These are phyloP conservation scores for Mycena sp. DNA, from an alignment of 1,284 basidiomycete genomes.

Conservation along the genomic window DNA sequence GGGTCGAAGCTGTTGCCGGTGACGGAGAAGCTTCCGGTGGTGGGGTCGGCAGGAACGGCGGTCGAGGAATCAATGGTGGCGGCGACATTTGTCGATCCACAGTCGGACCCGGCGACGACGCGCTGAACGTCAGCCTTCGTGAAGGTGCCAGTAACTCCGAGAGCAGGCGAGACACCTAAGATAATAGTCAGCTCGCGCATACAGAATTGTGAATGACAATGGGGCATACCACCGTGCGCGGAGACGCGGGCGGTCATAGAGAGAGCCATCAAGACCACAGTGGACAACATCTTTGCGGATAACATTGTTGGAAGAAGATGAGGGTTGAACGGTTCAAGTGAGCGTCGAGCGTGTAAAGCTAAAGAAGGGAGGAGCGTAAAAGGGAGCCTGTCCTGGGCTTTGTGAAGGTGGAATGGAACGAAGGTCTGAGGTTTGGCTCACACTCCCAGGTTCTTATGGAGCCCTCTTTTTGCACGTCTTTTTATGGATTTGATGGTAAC, in stretches of 20 bases:
- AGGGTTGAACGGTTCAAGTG: neutral
- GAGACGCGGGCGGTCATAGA: conserved; percentile 7
- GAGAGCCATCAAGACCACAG: conserved; percentile 3
- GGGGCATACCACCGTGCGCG: conserved; percentile 5
- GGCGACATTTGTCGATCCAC: conserved; percentile 28
- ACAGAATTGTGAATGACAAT: neutral
- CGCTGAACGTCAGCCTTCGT: conserved; percentile 29
- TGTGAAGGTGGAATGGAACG: conserved; percentile 2
- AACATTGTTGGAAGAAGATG: neutral
- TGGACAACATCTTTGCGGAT: conserved; percentile 2
- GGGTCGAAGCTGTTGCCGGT: conserved; percentile 32
- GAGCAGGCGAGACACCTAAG: conserved; percentile 19
- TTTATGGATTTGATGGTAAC: too few species aligned
- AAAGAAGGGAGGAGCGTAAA: conserved; percentile 5
- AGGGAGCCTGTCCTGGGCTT: conserved; percentile 11
- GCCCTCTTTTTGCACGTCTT: too few species aligned
- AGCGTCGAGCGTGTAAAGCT: conserved; percentile 8
- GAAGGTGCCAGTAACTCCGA: conserved; percentile 28
- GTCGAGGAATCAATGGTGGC: conserved; percentile 31
- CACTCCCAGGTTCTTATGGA: neutral
- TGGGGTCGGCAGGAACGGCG: conserved; percentile 18
- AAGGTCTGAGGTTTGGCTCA: neutral
- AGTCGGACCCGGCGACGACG: conserved; percentile 17
- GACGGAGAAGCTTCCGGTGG: conserved; percentile 30
- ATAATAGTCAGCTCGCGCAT: conserved; percentile 1